phyloP scores from a whole-genome alignment of 768 basidiomycete genomes.

The Suillus spraguei region DNA sequence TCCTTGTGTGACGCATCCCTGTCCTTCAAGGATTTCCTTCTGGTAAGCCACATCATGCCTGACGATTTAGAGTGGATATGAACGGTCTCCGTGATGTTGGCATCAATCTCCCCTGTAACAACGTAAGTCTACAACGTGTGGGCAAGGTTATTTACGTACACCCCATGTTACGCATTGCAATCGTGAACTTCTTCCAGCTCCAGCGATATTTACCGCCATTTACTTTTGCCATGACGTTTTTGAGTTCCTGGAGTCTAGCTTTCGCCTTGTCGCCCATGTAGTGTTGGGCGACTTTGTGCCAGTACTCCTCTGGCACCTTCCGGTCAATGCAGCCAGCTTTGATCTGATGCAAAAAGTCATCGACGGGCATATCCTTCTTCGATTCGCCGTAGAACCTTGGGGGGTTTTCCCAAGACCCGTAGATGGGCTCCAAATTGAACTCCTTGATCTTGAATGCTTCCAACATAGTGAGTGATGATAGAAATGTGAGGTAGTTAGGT shows the following conservation, averaged over 20 bases:
- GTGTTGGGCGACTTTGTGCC: slow-evolving; percentile 81
- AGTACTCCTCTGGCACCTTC: slow-evolving; percentile 77
- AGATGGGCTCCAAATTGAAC: slow-evolving; percentile 72
- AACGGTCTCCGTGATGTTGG: slow-evolving; percentile 58
- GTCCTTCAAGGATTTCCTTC: slow-evolving; percentile 47
- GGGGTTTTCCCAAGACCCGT: slow-evolving; percentile 63
- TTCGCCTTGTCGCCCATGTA: slow-evolving; percentile 75
- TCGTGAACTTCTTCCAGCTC: slow-evolving; percentile 83
- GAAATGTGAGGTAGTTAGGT: neutral
- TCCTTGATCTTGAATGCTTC: slow-evolving; percentile 81
- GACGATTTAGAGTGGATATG: slow-evolving; percentile 52
- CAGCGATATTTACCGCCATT: slow-evolving; percentile 79
- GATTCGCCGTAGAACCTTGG: slow-evolving; percentile 69
- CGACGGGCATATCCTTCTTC: slow-evolving; percentile 69
- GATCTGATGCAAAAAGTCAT: slow-evolving; percentile 74
- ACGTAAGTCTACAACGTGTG: neutral
- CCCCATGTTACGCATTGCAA: slow-evolving; percentile 81
- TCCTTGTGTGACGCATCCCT: slow-evolving; percentile 33
- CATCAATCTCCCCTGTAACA: slow-evolving; percentile 66
- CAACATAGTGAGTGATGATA: slow-evolving; percentile 43
- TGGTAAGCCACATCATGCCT: slow-evolving; percentile 56
- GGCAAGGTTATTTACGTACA: slow-evolving; percentile 50
- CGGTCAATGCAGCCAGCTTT: slow-evolving; percentile 71
- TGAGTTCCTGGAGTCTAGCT: slow-evolving; percentile 65
- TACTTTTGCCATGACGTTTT: slow-evolving; percentile 71